A percentile compares a stretch with the other conserved stretches of the same genome.
Evolutionary conservation across 352 stramenopile species (phyloP).

Genomic region (Globisporangium acanthophoron): DNA sequence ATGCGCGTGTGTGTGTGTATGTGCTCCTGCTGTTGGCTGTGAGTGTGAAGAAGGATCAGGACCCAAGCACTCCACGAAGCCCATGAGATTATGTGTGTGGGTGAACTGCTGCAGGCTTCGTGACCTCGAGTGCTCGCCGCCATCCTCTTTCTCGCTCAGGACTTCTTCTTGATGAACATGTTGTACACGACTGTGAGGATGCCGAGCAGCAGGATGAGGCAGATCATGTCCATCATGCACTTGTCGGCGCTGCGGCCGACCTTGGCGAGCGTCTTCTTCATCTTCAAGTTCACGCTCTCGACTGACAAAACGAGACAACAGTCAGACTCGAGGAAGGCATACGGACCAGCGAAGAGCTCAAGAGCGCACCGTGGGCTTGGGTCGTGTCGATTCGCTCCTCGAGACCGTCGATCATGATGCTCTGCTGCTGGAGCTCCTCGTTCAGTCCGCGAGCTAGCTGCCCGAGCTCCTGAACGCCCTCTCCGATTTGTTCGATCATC

Average conservation of each 20-base stretch:
- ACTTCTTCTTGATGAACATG: conserved; percentile 84
- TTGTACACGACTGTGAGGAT: conserved; percentile 85
- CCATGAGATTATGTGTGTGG: neutral
- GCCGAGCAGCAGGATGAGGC: conserved; percentile 76
- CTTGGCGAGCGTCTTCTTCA: conserved; percentile 76
- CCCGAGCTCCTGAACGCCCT: conserved; percentile 70
- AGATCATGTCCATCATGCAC: conserved; percentile 90
- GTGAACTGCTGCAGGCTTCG: neutral
- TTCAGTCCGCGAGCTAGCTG: conserved; percentile 73
- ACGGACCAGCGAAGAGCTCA: neutral
- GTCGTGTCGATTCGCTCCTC: conserved; percentile 79
- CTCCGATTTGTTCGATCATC: conserved; percentile 84
- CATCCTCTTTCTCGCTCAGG: neutral
- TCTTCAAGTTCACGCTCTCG: conserved; percentile 81
- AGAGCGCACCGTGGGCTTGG: conserved; percentile 51
- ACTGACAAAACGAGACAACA: conserved; percentile 23
- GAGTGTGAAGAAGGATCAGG: neutral
- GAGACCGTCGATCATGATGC: conserved; percentile 84
- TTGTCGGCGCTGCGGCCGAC: conserved; percentile 73
- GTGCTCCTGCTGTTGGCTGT: neutral
- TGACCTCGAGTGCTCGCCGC: neutral
- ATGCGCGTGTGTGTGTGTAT: neutral
- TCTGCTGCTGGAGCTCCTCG: conserved; percentile 81
- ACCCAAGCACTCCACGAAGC: neutral
- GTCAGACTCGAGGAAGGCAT: neutral